These are phyloP conservation scores for Fusarium sambucinum DNA, from an alignment of 2,329 filamentous ascomycete species.

Conservation along the genomic window DNA sequence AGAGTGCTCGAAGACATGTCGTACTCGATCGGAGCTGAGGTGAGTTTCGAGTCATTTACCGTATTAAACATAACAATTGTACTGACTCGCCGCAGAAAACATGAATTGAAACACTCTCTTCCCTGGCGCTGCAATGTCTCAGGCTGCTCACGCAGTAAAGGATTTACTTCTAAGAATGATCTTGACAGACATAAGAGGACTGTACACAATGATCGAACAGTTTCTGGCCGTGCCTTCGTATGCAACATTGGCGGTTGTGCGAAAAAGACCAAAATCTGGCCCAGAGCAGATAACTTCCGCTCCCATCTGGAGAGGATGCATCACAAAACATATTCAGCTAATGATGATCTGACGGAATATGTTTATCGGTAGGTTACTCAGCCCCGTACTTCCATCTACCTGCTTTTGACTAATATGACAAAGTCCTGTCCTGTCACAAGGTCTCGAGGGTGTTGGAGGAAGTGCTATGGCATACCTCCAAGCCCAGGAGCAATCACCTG, in stretches of 20 bases:
- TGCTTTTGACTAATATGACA: constrained; percentile 7
- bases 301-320: constrained; percentile 82
- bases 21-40: constrained; percentile 69
- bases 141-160: constrained; percentile 69
- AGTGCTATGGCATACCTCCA: constrained; percentile 43
- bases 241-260: constrained; percentile 46
- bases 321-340: constrained; percentile 50
- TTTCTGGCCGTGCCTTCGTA: constrained; percentile 42
- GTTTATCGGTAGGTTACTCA: constrained; percentile 38
- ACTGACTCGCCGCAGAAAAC: constrained; percentile 71
- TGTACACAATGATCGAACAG: constrained; percentile 69
- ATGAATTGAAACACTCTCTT: constrained; percentile 76
- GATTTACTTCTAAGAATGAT: constrained; percentile 85
- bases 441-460: constrained; percentile 48
- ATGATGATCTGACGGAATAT: constrained; percentile 57
- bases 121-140: constrained; percentile 70
- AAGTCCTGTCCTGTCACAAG: constrained; percentile 36
- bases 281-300: constrained; percentile 87
- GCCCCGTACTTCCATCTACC: background rate
- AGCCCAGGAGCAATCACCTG: constrained; percentile 25
- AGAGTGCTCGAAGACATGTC: constrained; percentile 57
- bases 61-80: background rate
- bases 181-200: constrained; percentile 82
- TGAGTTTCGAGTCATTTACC: constrained; percentile 46
- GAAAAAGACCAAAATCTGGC: constrained; percentile 73